Base-by-base conservation (phyloP, 768 basidiomycete species). In the Trametes gibbosa region DNA sequence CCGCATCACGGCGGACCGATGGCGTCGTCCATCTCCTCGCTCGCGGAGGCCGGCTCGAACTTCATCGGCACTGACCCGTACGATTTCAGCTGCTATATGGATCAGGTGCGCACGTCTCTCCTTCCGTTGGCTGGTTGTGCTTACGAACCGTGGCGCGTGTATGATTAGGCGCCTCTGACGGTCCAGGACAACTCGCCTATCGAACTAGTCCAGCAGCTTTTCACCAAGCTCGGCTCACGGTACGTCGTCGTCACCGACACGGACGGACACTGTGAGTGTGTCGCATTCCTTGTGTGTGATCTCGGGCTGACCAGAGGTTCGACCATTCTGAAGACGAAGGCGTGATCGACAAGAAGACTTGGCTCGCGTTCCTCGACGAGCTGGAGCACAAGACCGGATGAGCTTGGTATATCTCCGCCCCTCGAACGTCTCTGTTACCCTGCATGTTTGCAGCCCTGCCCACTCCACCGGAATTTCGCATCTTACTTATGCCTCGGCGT, bases 141-240 rank as follows among this genome's bases (percentile, higher is more conserved):
- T 14, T 21, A 24, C 19, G 21, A 39, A 17, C 4, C 37, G 37
- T 16, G 1, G 9, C 10, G 17, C 14, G 14, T 49, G 37, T 41
- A 3, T 16, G 29, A 2, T n/a, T 50, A 94, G 89, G 94, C 96
- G 1, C 97, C 97, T 0, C 76, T 98, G 56, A 90, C 87, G 0
- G 83, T 98, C 39, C 85, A 86, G 58, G 84, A 83, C 0, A 87
- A 95, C 66, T 88, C 92, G 1, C 92, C 97, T 0, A 78, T 98
- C 70, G 92, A 97, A 72, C 82, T 98, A 49, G 80, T 98, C 0
- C 96, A 98, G 68, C 92, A 92, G 69, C 84, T 96, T 69, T 98
- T 98, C 67, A 87, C 86, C 58, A 98, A 98, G 72, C 83, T 98
- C 19, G 97, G 97, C 0, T 91, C 93, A 12, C 82, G 92, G 64